Percentiles rank a stretch among this genome's conserved stretches.
phyloP scores from a whole-genome alignment of 1,139 yeast species.

The Casaregolazyma suthepensis region DNA sequence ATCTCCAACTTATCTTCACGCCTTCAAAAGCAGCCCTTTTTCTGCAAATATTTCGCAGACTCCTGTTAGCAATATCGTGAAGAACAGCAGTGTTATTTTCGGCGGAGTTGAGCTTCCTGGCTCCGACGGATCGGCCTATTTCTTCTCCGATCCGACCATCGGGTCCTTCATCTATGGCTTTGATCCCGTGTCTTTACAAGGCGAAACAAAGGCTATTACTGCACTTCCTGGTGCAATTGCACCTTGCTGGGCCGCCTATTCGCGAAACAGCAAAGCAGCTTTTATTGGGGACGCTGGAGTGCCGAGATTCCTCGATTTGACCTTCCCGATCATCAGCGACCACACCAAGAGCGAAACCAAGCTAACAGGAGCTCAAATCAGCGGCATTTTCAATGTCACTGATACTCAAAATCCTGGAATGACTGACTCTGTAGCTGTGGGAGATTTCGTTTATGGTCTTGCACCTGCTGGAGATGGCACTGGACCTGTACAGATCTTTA shows the following conservation, averaged over 20 bases:
- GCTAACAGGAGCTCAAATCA: constrained; percentile 5
- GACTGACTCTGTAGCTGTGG: constrained; percentile 5
- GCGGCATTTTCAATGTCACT: constrained; percentile 4
- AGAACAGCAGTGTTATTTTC: background rate
- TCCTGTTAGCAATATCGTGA: background rate
- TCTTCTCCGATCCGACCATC: constrained; percentile 2
- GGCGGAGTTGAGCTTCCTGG: background rate
- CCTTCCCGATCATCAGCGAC: constrained; percentile 2
- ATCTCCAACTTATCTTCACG: background rate
- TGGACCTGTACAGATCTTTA: constrained; percentile 7
- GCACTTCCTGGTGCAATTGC: constrained; percentile 6
- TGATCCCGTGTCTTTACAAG: constrained; percentile 6
- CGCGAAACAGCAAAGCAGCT: background rate
- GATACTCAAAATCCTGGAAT: background rate
- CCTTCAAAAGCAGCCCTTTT: background rate
- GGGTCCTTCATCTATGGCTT: constrained; percentile 6
- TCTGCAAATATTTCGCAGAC: constrained; percentile 7
- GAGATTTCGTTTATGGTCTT: constrained; percentile 6
- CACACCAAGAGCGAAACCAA: background rate
- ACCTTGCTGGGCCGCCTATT: constrained; percentile 12
- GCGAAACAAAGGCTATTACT: background rate
- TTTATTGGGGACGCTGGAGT: constrained; percentile 11
- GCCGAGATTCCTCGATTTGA: constrained; percentile 2
- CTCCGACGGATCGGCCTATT: constrained; percentile 2
- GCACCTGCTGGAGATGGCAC: background rate